These are phyloP conservation scores for Gynostemma pentaphyllum DNA, from an alignment of 306 rosid genomes.

Conservation along the genomic window DNA sequence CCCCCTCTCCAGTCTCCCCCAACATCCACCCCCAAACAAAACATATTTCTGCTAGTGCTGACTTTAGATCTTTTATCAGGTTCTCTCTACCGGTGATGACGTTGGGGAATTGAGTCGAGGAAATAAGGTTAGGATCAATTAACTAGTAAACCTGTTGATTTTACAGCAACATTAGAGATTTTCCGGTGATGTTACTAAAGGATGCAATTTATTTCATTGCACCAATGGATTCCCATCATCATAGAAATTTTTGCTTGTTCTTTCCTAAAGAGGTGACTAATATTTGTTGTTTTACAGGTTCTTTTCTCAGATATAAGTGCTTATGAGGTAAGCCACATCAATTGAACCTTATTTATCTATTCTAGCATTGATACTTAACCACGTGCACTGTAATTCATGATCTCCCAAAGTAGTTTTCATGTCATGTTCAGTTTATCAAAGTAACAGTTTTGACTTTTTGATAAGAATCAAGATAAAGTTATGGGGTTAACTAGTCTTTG, in stretches of 20 bases:
- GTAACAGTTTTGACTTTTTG: too few relatives aligned
- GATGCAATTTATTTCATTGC: neutral
- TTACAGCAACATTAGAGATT: too few relatives aligned
- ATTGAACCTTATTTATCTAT: neutral
- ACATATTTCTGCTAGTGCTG: too few relatives aligned
- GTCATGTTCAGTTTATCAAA: neutral
- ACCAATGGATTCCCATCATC: neutral
- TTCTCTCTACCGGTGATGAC: constrained; percentile 67
- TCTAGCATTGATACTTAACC: neutral
- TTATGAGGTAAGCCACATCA: constrained; percentile 48
- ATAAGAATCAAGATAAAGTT: too few relatives aligned
- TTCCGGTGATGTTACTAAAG: neutral
- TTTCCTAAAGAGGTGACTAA: constrained; percentile 3
- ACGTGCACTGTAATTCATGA: neutral
- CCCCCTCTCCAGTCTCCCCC: too few relatives aligned
- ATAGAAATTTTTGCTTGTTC: neutral
- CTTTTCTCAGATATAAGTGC: constrained; percentile 81
- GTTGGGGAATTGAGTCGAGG: constrained; percentile 67
- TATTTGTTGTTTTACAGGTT: constrained; percentile 46
- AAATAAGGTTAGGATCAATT: constrained; percentile 40
- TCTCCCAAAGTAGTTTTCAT: neutral
- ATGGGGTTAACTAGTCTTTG: too few relatives aligned
- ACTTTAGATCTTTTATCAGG: constrained; percentile 26
- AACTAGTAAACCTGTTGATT: neutral
- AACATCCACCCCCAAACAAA: too few relatives aligned